Evolutionary conservation across 1,139 yeast genomes (phyloP).

Genomic region (Zhuliangozyma parablackwelliae): DNA sequence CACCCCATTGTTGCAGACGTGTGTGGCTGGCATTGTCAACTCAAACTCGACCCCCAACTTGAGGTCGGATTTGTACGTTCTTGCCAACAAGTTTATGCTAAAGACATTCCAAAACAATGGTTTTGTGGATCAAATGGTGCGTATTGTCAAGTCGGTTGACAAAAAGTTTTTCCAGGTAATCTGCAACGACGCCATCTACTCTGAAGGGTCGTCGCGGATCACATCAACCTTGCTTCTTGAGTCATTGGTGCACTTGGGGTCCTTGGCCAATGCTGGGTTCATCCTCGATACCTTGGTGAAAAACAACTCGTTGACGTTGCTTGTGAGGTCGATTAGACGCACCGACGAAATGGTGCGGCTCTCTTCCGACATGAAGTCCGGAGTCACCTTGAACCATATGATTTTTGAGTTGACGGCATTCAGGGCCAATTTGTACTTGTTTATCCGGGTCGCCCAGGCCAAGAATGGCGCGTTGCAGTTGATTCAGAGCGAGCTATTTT

Average conservation of each 20-base stretch:
- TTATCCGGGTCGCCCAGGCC: slow-evolving; percentile 72
- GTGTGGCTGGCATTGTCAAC: slow-evolving; percentile 67
- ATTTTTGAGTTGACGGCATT: slow-evolving; percentile 73
- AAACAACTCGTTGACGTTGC: slow-evolving; percentile 59
- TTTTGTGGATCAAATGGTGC: slow-evolving; percentile 43
- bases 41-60: slow-evolving; percentile 64
- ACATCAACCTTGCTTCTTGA: slow-evolving; percentile 74
- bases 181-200: slow-evolving; percentile 73
- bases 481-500: slow-evolving; percentile 69
- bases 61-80: slow-evolving; percentile 74
- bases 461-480: slow-evolving; percentile 73
- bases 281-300: slow-evolving; percentile 59
- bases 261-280: slow-evolving; percentile 47
- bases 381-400: slow-evolving; percentile 47
- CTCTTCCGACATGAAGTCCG: slow-evolving; percentile 26
- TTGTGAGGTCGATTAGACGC: slow-evolving; percentile 64
- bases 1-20: slow-evolving; percentile 66
- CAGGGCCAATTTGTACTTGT: slow-evolving; percentile 63
- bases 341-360: slow-evolving; percentile 60
- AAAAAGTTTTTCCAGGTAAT: slow-evolving; percentile 59
- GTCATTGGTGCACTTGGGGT: slow-evolving; percentile 57
- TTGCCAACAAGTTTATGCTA: slow-evolving; percentile 64
- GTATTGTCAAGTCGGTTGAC: slow-evolving; percentile 55
- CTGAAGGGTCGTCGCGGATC: slow-evolving; percentile 76
- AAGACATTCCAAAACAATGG: slow-evolving; percentile 39